Conservation (phyloP, 768 basidiomycete genomes). For the Tubosaeta sp. region DNA sequence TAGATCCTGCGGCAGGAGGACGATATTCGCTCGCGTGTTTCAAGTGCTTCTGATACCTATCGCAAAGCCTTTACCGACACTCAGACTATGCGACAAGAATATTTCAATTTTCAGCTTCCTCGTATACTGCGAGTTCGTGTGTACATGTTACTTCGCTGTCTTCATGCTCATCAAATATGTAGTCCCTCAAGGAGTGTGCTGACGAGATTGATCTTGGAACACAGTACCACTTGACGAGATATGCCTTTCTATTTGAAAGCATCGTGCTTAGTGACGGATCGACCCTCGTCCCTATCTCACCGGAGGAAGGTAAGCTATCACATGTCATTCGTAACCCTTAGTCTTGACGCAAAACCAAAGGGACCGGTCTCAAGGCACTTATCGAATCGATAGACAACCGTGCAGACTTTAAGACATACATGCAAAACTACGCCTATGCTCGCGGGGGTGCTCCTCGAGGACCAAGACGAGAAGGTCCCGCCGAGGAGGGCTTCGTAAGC, state of each 20-base stretch:
- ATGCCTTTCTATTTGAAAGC: slow-evolving; percentile 91
- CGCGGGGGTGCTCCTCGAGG: slow-evolving; percentile 64
- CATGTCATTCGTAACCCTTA: neutral
- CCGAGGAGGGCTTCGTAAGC: slow-evolving; percentile 91
- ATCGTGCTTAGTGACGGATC: slow-evolving; percentile 86
- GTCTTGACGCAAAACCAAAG: slow-evolving; percentile 27
- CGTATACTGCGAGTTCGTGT: slow-evolving; percentile 83
- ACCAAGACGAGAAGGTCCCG: slow-evolving; percentile 84
- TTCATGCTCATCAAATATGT: slow-evolving; percentile 9
- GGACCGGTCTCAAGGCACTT: slow-evolving; percentile 75
- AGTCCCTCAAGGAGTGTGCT: slow-evolving; percentile 91
- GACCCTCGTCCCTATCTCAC: slow-evolving; percentile 67
- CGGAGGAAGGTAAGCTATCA: slow-evolving; percentile 56
- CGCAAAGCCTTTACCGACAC: slow-evolving; percentile 87
- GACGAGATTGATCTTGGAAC: slow-evolving; percentile 98
- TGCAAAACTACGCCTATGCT: slow-evolving; percentile 96
- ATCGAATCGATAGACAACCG: slow-evolving; percentile 93
- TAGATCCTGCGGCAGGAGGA: slow-evolving; percentile 93
- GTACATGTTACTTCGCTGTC: neutral
- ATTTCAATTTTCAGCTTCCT: slow-evolving; percentile 96
- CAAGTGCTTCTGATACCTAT: slow-evolving; percentile 80
- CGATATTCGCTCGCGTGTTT: slow-evolving; percentile 84
- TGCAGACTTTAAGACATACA: slow-evolving; percentile 90
- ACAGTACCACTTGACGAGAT: slow-evolving; percentile 93
- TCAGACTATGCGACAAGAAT: slow-evolving; percentile 90